Base-by-base conservation (phyloP, 495 filamentous ascomycete genomes). In the Aspergillus kassunensis region DNA sequence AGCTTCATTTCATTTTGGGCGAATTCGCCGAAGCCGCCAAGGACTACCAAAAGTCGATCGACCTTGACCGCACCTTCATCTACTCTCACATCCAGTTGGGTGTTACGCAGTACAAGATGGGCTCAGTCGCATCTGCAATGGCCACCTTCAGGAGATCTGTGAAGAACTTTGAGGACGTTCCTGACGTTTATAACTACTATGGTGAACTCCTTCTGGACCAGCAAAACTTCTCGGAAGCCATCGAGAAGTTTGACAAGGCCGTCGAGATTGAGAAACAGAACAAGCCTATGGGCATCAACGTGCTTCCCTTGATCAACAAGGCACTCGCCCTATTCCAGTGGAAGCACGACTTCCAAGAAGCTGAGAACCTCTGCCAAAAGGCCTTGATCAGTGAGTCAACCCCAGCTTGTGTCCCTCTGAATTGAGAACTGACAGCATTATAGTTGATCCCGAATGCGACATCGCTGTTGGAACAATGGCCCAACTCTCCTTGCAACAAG, bases 101-200 rank as follows among this genome's bases (percentile, higher is more conserved):
- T 72, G 93, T 99, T 34, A 99, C 93, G 39, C 93, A 99, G 72
- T 99, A 99, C 75, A 99, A 99, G 84, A 95, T 97, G 90, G 95
- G 93, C 50, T 96, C 90, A 9, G 87, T 97, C 42, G 93, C 93
- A 3, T 96, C 91, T 6, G 95, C 91, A 21, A 97, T 97, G 90
- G 90, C 95, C 12, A 97, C 95, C 6, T 99, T 99, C 83, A 80
- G 93, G 54, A 80, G 91, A 25, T 95, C 91, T 64, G 91, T 97
- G 61, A 99, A 97, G 87, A 96, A 95, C 72, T 99, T 99, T 62
- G 88, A 90, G 56, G 88, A 89, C 56, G 90, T 92, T 8, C 91
- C 93, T 5, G 93, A 99, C 65, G 93, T 99, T 3, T 99, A 97
- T 76, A 99, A 99, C 76, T 99, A 97, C 80, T 97, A 95, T 57